Evolutionary conservation across 192 early-diverging fungal species (phyloP), one percentile per base, ranked within the genome.

Genomic region (Coemansia sp.): DNA sequence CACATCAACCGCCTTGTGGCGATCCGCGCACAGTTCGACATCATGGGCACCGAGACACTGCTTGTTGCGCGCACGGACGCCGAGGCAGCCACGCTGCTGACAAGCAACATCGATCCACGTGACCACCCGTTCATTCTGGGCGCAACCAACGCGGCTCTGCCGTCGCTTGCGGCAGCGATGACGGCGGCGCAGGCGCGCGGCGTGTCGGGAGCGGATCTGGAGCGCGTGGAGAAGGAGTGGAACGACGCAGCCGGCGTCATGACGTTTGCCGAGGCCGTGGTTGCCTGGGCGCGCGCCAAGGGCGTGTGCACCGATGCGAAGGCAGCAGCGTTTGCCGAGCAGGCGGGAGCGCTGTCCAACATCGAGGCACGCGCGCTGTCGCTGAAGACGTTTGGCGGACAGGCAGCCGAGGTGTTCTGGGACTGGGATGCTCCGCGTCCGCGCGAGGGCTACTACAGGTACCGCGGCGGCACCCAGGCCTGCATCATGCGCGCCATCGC

Each of bases 121-220:
- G 97, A 98, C 74, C 97, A 98, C 79, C 87, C 91, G 58, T 98
- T 97, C 85, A 94, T 97, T 73, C 76, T 98, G 46, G 97, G 97
- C n/a, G 76, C 88, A 37, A 96, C 95, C 69, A 96, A 98, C 85
- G 85, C 91, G 36, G 76, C 65, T 43, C 78, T 94, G 49, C 89
- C 95, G 13, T 67, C 85, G 19, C 74, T 94, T 32, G 91, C 88
- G 22, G 76, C 77, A 11, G 88, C 88, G 61, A 95, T 97, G 93
- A 80, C 85, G 48, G 89, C 86, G n/a, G 95, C 94, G 21, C 87
- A 95, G 84, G 74, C 48, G 7, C 85, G 85, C 26, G 93, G 93
- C 39, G 88, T 86, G 41, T 67, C 65, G 22, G 94, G 94, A 10
- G 82, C 84, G 45, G 92, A 86, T 13, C 89, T 98, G 47, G 87